Evolutionary conservation across 2,329 filamentous ascomycete species (phyloP).

Genomic region (Zasmidium citrigriseum): DNA sequence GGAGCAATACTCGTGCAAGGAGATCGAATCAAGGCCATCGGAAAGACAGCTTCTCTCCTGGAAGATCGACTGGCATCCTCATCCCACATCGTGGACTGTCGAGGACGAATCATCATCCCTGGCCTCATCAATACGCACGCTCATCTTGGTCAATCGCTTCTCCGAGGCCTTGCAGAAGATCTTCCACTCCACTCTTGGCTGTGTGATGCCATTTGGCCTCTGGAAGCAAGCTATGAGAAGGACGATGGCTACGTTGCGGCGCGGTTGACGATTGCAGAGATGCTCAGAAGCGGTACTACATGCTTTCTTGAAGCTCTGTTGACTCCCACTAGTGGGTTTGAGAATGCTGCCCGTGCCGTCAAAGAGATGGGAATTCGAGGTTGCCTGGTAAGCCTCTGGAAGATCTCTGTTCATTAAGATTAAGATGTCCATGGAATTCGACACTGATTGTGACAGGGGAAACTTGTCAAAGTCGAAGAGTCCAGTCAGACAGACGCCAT

Average conservation of each 20-base stretch:
- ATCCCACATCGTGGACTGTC: conserved; percentile 25
- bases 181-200: conserved; percentile 53
- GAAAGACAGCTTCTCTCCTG: conserved; percentile 39
- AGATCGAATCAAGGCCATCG: conserved; percentile 46
- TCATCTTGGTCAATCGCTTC: conserved; percentile 51
- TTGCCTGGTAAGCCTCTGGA: conserved; percentile 36
- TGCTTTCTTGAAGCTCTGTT: conserved; percentile 57
- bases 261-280: conserved; percentile 51
- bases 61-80: neutral
- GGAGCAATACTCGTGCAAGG: conserved; percentile 47
- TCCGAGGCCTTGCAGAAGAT: conserved; percentile 52
- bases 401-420: too few relatives aligned
- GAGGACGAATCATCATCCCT: conserved; percentile 50
- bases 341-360: conserved; percentile 45
- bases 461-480: conserved; percentile 45
- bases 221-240: conserved; percentile 46
- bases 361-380: conserved; percentile 47
- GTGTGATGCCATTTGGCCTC: conserved; percentile 53
- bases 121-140: conserved; percentile 55
- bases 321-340: conserved; percentile 49
- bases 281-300: conserved; percentile 53
- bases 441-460: conserved; percentile 21
- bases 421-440: neutral
- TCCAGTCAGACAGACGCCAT: conserved; percentile 21
- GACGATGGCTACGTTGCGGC: conserved; percentile 54